A percentile compares a stretch with the other conserved stretches of the same genome.
Evolutionary conservation across 2,329 filamentous ascomycete species (phyloP).

Genomic region (Stagonosporopsis cucurbitacearum): DNA sequence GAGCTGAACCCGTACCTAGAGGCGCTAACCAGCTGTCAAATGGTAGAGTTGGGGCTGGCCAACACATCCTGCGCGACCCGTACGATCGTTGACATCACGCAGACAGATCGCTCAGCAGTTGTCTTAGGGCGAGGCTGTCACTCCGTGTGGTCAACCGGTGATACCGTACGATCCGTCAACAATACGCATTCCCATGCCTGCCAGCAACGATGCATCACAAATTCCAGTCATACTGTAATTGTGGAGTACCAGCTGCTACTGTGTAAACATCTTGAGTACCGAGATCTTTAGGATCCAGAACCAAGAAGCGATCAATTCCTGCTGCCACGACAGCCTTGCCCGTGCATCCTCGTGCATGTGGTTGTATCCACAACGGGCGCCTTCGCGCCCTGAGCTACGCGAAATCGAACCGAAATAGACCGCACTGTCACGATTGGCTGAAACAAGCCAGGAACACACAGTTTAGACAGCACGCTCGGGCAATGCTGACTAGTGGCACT

Average conservation of each 20-base stretch:
- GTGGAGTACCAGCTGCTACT: slow-evolving; percentile 4
- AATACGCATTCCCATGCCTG: not conserved
- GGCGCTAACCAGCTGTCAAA: slow-evolving; percentile 6
- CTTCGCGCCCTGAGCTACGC: slow-evolving; percentile 9
- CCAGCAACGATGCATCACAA: not conserved
- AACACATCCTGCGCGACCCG: slow-evolving; percentile 11
- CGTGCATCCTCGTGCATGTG: slow-evolving; percentile 7
- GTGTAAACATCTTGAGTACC: slow-evolving; percentile 4
- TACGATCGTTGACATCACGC: slow-evolving; percentile 7
- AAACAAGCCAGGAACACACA: slow-evolving; percentile 15
- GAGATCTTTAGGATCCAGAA: slow-evolving; percentile 8
- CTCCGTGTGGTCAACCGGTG: not conserved
- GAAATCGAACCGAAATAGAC: slow-evolving; percentile 10
- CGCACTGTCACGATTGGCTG: slow-evolving; percentile 9
- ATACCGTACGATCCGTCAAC: not conserved
- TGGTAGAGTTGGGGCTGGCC: slow-evolving; percentile 4
- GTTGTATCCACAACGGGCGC: slow-evolving; percentile 9
- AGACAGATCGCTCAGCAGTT: slow-evolving; percentile 4
- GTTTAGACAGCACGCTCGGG: slow-evolving; percentile 2
- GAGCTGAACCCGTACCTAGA: not conserved
- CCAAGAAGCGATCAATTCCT: slow-evolving; percentile 5
- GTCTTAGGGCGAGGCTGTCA: slow-evolving; percentile 5
- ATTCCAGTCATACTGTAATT: not conserved
- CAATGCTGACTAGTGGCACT: slow-evolving; percentile 2
- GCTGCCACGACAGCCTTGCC: slow-evolving; percentile 8